phyloP scores from a whole-genome alignment of 371 early-diverging fungal species.

The Mucor irregularis region DNA sequence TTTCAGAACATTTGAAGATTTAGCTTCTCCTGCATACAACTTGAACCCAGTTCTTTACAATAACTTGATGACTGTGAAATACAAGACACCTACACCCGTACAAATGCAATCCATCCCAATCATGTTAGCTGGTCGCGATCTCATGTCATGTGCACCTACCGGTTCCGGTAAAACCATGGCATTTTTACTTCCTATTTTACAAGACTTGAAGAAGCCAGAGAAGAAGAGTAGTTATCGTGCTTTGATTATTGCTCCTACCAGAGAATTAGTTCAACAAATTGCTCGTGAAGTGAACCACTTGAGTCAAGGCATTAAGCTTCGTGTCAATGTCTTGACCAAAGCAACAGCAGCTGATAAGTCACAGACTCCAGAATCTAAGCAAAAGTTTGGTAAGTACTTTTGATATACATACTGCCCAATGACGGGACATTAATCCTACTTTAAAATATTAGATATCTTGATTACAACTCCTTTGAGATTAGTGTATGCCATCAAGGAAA shows the following conservation, averaged over 20 bases:
- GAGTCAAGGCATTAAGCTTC: slow-evolving; percentile 71
- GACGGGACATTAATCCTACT: not conserved
- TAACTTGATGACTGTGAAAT: slow-evolving; percentile 66
- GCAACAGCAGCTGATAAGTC: slow-evolving; percentile 64
- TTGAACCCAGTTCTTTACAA: slow-evolving; percentile 66
- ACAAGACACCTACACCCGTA: slow-evolving; percentile 93
- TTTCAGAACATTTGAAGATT: slow-evolving; percentile 74
- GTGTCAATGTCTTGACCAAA: slow-evolving; percentile 80
- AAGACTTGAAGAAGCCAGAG: slow-evolving; percentile 74
- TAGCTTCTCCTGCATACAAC: slow-evolving; percentile 70
- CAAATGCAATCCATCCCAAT: slow-evolving; percentile 94
- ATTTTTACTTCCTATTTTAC: slow-evolving; percentile 91
- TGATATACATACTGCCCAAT: too few species aligned
- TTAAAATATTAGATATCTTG: slow-evolving; percentile 66
- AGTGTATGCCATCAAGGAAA: slow-evolving; percentile 83
- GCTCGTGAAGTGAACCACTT: slow-evolving; percentile 75
- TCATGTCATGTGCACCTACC: slow-evolving; percentile 94
- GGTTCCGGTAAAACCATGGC: slow-evolving; percentile 99
- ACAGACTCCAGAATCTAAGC: slow-evolving; percentile 65
- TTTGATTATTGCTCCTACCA: slow-evolving; percentile 94
- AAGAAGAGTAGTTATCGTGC: slow-evolving; percentile 79
- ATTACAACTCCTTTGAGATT: slow-evolving; percentile 91
- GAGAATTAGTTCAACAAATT: slow-evolving; percentile 97
- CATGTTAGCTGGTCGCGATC: slow-evolving; percentile 77
- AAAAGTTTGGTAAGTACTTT: slow-evolving; percentile 71